Evolutionary conservation across 345 rosid genomes (phyloP), one percentile per base, ranked within the genome.

Genomic region (Moringa oleifera): DNA sequence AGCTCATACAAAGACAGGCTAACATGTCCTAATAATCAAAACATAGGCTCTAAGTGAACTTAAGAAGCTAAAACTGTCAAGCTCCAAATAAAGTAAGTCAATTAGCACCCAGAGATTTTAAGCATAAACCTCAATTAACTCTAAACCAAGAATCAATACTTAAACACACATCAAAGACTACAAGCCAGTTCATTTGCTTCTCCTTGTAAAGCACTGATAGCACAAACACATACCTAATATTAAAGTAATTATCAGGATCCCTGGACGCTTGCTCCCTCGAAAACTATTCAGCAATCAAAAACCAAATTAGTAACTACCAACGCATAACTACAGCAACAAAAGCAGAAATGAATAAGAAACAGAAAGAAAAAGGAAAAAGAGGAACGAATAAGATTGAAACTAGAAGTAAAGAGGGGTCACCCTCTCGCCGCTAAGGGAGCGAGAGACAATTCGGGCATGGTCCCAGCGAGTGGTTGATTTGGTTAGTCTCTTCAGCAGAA

Each of bases 401-500:
- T 7, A 16, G 47, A 41, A 41, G 47, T 41, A 41, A 41, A 15
- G 3, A 28, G 33, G 33, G 8, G 33, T 28, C 13, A 92, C 97
- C 90, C 85, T 93, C 53, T 88, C 96, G 59, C 95, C 96, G 70
- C 58, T 67, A 50, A 93, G 90, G 8, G 96, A 86, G 23, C 87
- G 91, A 68, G 94, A 58, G 53, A 93, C 98, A 69, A 81, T 66
- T 52, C 77, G 84, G 61, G 91, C 73, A 67, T 90, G 96, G 79
- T 90, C 98, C 88, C 98, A 75, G 57, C 97, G 94, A 25, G 98
- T 88, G 23, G 93, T 80, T 64, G 96, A 90, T 76, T 86, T 90
- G 65, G 98, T 90, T 63, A 93, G 86, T n/a, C 90, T 80, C 71
- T 83, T 88, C 18, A 93, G 79, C 55, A 93, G 84, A 71, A 86